Conservation (phyloP, 371 early-diverging fungal genomes). For the Smittium culicis region DNA sequence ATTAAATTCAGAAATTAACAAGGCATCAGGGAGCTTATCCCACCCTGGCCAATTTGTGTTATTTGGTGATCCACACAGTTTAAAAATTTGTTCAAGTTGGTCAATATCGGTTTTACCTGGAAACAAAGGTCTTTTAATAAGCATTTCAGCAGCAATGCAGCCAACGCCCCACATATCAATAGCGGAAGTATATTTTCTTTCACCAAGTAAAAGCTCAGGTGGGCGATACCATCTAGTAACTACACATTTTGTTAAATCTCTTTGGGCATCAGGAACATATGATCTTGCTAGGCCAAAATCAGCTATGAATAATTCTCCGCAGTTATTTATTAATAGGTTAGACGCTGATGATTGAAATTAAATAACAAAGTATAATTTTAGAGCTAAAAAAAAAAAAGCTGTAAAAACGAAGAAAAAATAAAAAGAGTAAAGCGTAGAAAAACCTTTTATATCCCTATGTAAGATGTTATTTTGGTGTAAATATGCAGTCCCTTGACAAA, state of each 20-base stretch:
- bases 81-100: conserved; percentile 65
- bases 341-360: too few relatives aligned
- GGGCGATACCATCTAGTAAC: conserved; percentile 98
- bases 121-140: conserved; percentile 60
- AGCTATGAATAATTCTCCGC: conserved; percentile 68
- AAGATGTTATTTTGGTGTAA: too few relatives aligned
- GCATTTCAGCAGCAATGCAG: conserved; percentile 79
- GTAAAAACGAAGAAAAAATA: too few relatives aligned
- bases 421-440: too few relatives aligned
- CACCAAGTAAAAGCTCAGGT: conserved; percentile 90
- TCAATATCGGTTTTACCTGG: conserved; percentile 63
- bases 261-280: conserved; percentile 39
- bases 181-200: conserved; percentile 62
- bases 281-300: conserved; percentile 88
- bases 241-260: conserved; percentile 76
- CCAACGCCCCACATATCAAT: conserved; percentile 99
- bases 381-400: too few relatives aligned
- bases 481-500: too few relatives aligned
- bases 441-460: too few relatives aligned
- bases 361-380: too few relatives aligned
- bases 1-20: conserved; percentile 41
- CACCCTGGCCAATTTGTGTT: conserved; percentile 53
- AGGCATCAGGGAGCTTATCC: conserved; percentile 56
- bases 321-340: conserved; percentile 76
- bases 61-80: conserved; percentile 64